phyloP scores from a whole-genome alignment of 2,329 filamentous ascomycete genomes.

The Nothophaeocryptopus gaeumannii region DNA sequence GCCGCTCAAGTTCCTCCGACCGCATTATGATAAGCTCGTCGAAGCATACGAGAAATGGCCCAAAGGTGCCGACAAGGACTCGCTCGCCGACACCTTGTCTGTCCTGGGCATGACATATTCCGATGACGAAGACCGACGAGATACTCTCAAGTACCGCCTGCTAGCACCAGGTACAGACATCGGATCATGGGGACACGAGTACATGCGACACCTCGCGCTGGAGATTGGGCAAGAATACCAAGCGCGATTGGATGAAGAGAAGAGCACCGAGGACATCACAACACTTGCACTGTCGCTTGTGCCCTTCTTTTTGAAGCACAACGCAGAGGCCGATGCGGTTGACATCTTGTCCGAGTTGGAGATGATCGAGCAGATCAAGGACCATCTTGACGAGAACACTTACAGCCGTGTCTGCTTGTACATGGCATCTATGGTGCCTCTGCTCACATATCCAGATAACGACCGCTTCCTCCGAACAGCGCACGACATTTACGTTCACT shows the following conservation, averaged over 20 bases:
- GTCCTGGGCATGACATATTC: constrained; percentile 99
- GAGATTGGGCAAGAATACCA: constrained; percentile 95
- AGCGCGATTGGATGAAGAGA: constrained; percentile 80
- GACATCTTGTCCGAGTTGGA: constrained; percentile 96
- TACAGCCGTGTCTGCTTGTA: constrained; percentile 92
- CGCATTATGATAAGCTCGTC: constrained; percentile 87
- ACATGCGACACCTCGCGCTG: constrained; percentile 89
- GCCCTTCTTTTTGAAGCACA: constrained; percentile 93
- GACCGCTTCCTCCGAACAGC: constrained; percentile 90
- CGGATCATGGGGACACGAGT: constrained; percentile 97
- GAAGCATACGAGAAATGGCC: constrained; percentile 89
- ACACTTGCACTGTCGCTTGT: constrained; percentile 82
- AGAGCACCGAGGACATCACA: constrained; percentile 77
- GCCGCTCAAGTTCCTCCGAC: constrained; percentile 94
- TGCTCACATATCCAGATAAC: constrained; percentile 96
- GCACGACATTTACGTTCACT: constrained; percentile 88
- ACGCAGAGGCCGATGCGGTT: constrained; percentile 95
- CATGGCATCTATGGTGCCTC: constrained; percentile 98
- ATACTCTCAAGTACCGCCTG: constrained; percentile 93
- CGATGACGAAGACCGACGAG: constrained; percentile 82
- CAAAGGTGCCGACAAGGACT: constrained; percentile 76
- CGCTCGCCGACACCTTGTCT: constrained; percentile 90
- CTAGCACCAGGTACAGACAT: constrained; percentile 88
- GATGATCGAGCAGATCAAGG: constrained; percentile 87
- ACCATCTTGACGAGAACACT: constrained; percentile 90